Conservation (phyloP, 2,329 filamentous ascomycete genomes). For the Lasiodiplodia sp. region DNA sequence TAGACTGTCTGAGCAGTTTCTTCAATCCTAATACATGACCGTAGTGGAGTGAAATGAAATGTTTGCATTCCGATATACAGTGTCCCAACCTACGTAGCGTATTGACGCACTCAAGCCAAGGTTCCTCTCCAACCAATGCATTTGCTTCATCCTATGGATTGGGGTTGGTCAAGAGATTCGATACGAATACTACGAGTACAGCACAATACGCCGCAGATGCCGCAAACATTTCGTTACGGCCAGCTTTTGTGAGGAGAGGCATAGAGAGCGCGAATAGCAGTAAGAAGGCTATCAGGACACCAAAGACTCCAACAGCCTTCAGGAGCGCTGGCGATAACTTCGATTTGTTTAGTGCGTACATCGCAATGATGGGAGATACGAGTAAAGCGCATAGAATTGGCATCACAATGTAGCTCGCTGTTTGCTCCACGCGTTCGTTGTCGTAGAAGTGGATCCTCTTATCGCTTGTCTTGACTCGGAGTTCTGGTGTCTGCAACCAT, state of each 20-base stretch:
- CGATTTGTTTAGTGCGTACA: no score
- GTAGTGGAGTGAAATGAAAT: no score
- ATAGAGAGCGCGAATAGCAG: constrained; percentile 37
- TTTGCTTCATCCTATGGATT: no score
- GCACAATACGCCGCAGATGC: constrained; percentile 31
- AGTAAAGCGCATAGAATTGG: constrained; percentile 38
- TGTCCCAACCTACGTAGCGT: no score
- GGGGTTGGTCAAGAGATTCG: constrained; percentile 25
- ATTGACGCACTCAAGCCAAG: no score
- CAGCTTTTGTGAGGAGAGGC: constrained; percentile 29
- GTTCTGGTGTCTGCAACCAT: constrained; percentile 36
- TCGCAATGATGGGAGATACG: constrained; percentile 37
- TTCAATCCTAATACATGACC: no score
- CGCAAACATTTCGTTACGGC: constrained; percentile 31
- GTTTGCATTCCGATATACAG: no score
- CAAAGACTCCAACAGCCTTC: constrained; percentile 37
- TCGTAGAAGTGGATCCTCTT: constrained; percentile 35
- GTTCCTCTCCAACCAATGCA: no score
- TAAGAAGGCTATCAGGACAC: constrained; percentile 41
- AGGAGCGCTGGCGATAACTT: no score
- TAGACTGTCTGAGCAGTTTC: no score
- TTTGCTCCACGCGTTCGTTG: constrained; percentile 34
- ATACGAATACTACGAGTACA: constrained; percentile 32
- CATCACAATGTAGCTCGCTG: constrained; percentile 39
- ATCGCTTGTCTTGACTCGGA: constrained; percentile 36